Percentiles rank a stretch among this genome's conserved stretches.
Evolutionary conservation across 768 basidiomycete species (phyloP).

Genomic region (Suillus subluteus): DNA sequence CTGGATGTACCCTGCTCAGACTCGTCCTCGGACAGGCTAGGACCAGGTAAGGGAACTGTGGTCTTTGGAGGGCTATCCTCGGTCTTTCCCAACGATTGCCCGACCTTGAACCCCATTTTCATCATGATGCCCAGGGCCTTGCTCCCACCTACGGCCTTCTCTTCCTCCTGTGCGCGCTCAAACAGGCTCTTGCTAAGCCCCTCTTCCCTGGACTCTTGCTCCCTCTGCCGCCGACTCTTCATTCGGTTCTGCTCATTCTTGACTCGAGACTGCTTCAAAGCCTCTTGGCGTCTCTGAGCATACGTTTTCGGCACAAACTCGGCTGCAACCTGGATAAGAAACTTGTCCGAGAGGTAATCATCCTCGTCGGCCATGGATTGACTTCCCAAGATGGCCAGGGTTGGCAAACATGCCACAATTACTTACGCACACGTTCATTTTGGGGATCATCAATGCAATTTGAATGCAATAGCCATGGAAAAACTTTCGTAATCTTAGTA

Average conservation of each 20-base stretch:
- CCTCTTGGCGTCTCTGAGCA: slow-evolving; percentile 69
- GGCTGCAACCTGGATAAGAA: slow-evolving; percentile 50
- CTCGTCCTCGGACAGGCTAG: slow-evolving; percentile 6
- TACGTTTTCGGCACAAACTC: slow-evolving; percentile 62
- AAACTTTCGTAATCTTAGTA: slow-evolving; percentile 28
- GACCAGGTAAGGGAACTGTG: slow-evolving; percentile 11
- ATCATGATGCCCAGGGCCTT: slow-evolving; percentile 90
- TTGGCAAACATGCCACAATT: slow-evolving; percentile 26
- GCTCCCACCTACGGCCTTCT: slow-evolving; percentile 48
- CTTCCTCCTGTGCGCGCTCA: slow-evolving; percentile 70
- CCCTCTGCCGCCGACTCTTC: slow-evolving; percentile 67
- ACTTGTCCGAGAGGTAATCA: slow-evolving; percentile 90
- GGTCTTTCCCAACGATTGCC: slow-evolving; percentile 69
- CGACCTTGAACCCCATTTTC: slow-evolving; percentile 92
- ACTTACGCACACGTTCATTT: slow-evolving; percentile 3
- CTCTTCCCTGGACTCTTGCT: slow-evolving; percentile 75
- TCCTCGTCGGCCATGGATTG: slow-evolving; percentile 72
- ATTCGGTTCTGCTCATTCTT: slow-evolving; percentile 70
- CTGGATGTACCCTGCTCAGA: slow-evolving; percentile 1
- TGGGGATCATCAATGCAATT: slow-evolving; percentile 21
- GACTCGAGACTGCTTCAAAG: slow-evolving; percentile 53
- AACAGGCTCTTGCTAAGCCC: slow-evolving; percentile 82
- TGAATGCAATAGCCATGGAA: slow-evolving; percentile 27
- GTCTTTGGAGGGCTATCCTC: slow-evolving; percentile 20
- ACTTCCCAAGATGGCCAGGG: not conserved